These are phyloP conservation scores for Emmonsia crescens DNA, from an alignment of 2,329 filamentous ascomycete genomes.

Conservation along the genomic window DNA sequence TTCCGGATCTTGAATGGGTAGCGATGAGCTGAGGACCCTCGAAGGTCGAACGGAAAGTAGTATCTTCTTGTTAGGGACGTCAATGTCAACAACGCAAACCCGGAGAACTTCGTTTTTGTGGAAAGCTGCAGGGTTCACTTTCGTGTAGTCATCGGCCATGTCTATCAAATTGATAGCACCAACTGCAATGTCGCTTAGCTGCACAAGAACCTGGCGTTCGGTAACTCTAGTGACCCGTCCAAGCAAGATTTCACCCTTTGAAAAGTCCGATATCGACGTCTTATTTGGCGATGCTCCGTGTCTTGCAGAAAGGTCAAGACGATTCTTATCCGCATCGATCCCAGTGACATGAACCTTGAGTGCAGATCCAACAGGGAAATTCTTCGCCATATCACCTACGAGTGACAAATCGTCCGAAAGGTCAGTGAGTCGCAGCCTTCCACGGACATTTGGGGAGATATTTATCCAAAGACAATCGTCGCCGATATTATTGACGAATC, in stretches of 20 bases:
- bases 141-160: constrained; percentile 72
- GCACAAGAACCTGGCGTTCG: constrained; percentile 73
- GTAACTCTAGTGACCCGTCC: constrained; percentile 76
- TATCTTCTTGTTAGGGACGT: constrained; percentile 73
- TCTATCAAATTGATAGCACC: constrained; percentile 75
- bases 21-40: constrained; percentile 74
- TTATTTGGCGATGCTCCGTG: constrained; percentile 46
- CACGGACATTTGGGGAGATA: constrained; percentile 75
- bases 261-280: constrained; percentile 60
- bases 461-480: constrained; percentile 81
- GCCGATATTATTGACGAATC: constrained; percentile 82
- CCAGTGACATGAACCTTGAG: constrained; percentile 67
- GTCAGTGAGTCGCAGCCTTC: constrained; percentile 71
- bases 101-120: constrained; percentile 78
- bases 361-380: constrained; percentile 85
- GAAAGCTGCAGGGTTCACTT: constrained; percentile 63
- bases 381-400: constrained; percentile 60
- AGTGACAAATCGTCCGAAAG: constrained; percentile 77
- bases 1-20: constrained; percentile 70
- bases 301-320: constrained; percentile 72
- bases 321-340: constrained; percentile 61
- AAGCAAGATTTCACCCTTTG: constrained; percentile 68
- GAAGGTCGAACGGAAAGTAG: constrained; percentile 76
- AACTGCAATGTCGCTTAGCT: constrained; percentile 68
- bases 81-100: constrained; percentile 72